A percentile compares a stretch with the other conserved stretches of the same genome.
Conservation (phyloP, 257 asterid genomes). For the Nicotiana sylvestris region DNA sequence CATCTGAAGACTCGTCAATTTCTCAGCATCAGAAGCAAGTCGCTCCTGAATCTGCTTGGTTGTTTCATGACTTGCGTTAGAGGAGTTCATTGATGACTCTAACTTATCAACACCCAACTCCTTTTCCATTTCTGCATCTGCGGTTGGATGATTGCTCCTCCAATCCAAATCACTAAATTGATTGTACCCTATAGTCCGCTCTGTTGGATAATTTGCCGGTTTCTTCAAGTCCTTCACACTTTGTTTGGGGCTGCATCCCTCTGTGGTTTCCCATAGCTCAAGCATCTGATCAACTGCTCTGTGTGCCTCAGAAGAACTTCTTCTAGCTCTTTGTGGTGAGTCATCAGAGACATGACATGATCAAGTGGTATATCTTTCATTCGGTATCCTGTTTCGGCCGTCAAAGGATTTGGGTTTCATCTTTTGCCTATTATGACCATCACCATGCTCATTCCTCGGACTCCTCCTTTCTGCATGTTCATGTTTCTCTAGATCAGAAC, state of each 20-base stretch:
- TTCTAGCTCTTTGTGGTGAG: slow-evolving; percentile 23
- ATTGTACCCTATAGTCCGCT: slow-evolving; percentile 41
- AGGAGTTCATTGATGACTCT: slow-evolving; percentile 33
- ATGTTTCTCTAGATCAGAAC: slow-evolving; percentile 35
- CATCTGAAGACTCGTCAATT: slow-evolving; percentile 48
- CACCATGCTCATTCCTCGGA: slow-evolving; percentile 21
- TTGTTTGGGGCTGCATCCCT: slow-evolving; percentile 28
- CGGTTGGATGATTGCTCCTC: slow-evolving; percentile 45
- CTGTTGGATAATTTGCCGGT: slow-evolving; percentile 24
- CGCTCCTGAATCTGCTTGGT: slow-evolving; percentile 53
- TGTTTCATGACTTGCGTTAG: slow-evolving; percentile 36
- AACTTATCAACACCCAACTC: slow-evolving; percentile 63
- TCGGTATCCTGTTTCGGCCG: slow-evolving; percentile 31
- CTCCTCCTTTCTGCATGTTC: slow-evolving; percentile 21
- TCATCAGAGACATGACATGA: slow-evolving; percentile 40
- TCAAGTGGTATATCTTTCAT: slow-evolving; percentile 93
- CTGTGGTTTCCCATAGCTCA: slow-evolving; percentile 73
- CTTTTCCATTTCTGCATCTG: slow-evolving; percentile 65
- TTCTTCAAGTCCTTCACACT: slow-evolving; percentile 41
- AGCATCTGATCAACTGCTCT: slow-evolving; percentile 68
- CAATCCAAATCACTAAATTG: slow-evolving; percentile 30
- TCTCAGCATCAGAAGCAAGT: slow-evolving; percentile 61
- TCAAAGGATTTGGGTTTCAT: slow-evolving; percentile 38
- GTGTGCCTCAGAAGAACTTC: slow-evolving; percentile 22
- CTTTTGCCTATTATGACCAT: slow-evolving; percentile 38